Evolutionary conservation across 352 stramenopile genomes (phyloP).

Genomic region (Pythium utonaiense): DNA sequence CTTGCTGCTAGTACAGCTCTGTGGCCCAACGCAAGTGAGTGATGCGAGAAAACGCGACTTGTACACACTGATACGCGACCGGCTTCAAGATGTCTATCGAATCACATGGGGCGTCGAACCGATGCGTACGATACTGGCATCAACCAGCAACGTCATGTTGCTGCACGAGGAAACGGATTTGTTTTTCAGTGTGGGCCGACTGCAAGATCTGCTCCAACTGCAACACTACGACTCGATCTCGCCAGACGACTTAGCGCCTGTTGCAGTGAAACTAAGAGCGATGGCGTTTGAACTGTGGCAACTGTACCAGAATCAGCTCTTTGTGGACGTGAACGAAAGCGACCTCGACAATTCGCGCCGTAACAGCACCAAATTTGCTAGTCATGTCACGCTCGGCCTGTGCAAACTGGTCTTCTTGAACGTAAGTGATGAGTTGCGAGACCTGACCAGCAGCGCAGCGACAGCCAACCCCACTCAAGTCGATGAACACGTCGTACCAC

Average conservation of each 20-base stretch:
- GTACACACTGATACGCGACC: constrained; percentile 27
- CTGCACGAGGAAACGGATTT: constrained; percentile 54
- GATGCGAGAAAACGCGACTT: constrained; percentile 1
- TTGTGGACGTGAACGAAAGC: constrained; percentile 54
- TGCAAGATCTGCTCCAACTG: constrained; percentile 12
- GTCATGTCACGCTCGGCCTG: constrained; percentile 41
- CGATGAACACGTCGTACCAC: not conserved
- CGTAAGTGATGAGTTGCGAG: constrained; percentile 43
- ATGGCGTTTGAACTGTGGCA: constrained; percentile 69
- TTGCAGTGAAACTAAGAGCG: constrained; percentile 30
- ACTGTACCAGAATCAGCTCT: constrained; percentile 78
- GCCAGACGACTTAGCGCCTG: constrained; percentile 22
- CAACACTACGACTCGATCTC: not conserved
- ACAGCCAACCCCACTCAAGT: not conserved
- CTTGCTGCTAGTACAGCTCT: constrained; percentile 25
- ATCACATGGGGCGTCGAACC: constrained; percentile 45
- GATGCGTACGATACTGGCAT: constrained; percentile 40
- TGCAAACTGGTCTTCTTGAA: constrained; percentile 55
- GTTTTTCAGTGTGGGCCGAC: constrained; percentile 43
- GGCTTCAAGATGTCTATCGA: constrained; percentile 72
- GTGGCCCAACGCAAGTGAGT: constrained; percentile 12
- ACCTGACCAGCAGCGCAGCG: constrained; percentile 5
- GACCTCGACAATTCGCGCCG: constrained; percentile 48
- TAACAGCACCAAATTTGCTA: constrained; percentile 53
- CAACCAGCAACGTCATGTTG: constrained; percentile 67